These are phyloP conservation scores for Lachancea dasiensis DNA, from an alignment of 805 yeast genomes.

Conservation along the genomic window DNA sequence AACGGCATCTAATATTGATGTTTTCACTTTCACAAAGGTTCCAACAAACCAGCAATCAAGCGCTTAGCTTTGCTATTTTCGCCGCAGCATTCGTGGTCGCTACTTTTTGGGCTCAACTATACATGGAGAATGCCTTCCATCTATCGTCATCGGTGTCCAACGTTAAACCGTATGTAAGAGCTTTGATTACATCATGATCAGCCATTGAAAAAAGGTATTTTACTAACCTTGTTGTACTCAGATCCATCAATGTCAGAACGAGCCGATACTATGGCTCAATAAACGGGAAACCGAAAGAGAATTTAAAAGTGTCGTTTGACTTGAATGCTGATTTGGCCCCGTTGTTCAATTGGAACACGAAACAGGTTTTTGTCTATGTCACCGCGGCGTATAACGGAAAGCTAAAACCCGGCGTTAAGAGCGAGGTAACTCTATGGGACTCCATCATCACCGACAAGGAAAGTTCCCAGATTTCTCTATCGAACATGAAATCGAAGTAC, in stretches of 20 bases:
- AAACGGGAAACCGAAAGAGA: constrained; percentile 67
- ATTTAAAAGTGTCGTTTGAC: constrained; percentile 65
- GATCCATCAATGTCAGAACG: constrained; percentile 40
- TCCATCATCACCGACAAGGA: constrained; percentile 56
- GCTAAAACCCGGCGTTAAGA: constrained; percentile 37
- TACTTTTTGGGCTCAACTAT: constrained; percentile 46
- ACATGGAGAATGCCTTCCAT: constrained; percentile 39
- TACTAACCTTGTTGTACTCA: constrained; percentile 5
- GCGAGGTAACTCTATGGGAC: constrained; percentile 88
- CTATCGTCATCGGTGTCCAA: constrained; percentile 35
- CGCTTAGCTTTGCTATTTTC: constrained; percentile 45
- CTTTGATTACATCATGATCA: too few species aligned
- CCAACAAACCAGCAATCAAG: constrained; percentile 49
- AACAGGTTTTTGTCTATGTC: constrained; percentile 87
- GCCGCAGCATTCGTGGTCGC: constrained; percentile 44
- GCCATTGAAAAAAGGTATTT: too few species aligned
- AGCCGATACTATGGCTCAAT: constrained; percentile 64
- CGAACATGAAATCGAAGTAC: constrained; percentile 60
- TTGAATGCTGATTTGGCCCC: constrained; percentile 68
- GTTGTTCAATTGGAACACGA: constrained; percentile 93
- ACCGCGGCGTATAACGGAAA: constrained; percentile 72
- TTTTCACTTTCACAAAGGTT: constrained; percentile 39
- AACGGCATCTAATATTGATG: too few species aligned
- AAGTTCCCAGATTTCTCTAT: constrained; percentile 51
- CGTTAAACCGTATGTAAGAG: constrained; percentile 32